These are phyloP conservation scores for Astrocystis sublimbata DNA, from an alignment of 495 filamentous ascomycete species.

Conservation along the genomic window DNA sequence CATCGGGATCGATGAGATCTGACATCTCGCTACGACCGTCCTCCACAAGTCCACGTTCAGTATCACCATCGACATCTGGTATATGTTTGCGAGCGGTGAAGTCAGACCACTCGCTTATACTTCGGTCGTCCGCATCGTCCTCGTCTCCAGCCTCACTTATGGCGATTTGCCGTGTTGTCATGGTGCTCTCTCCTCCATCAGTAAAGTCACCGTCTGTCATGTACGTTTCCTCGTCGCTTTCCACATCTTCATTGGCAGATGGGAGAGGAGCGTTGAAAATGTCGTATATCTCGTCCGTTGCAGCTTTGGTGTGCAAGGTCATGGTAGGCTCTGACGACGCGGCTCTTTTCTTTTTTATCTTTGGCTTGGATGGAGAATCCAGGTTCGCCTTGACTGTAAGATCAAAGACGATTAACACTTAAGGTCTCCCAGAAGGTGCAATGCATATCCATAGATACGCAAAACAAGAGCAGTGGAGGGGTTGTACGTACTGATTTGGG, in stretches of 20 bases:
- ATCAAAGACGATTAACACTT: slow-evolving; percentile 2
- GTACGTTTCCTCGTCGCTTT: slow-evolving; percentile 66
- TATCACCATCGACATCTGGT: slow-evolving; percentile 48
- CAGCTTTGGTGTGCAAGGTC: slow-evolving; percentile 93
- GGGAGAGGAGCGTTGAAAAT: slow-evolving; percentile 92
- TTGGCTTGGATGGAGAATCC: slow-evolving; percentile 77
- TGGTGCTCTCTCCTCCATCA: slow-evolving; percentile 80
- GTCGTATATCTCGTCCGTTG: slow-evolving; percentile 95
- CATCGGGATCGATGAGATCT: slow-evolving; percentile 38
- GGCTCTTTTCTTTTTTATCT: slow-evolving; percentile 64
- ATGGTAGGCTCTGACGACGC: slow-evolving; percentile 78
- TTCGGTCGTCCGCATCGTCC: slow-evolving; percentile 60
- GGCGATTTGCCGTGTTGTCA: slow-evolving; percentile 63
- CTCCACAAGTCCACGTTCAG: slow-evolving; percentile 15
- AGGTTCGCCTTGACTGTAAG: slow-evolving; percentile 83
- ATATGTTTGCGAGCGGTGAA: slow-evolving; percentile 76
- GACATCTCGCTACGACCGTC: slow-evolving; percentile 30
- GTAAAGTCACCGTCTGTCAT: slow-evolving; percentile 74
- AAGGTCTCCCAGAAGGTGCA: not conserved
- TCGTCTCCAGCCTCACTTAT: slow-evolving; percentile 46
- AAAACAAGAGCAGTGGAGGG: not conserved
- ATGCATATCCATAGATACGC: not conserved
- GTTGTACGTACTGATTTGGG: slow-evolving; percentile 71
- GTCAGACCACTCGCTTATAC: slow-evolving; percentile 80
- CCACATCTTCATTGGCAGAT: slow-evolving; percentile 41